Conservation (phyloP, 495 filamentous ascomycete genomes). For the Chaetomium tenue region DNA sequence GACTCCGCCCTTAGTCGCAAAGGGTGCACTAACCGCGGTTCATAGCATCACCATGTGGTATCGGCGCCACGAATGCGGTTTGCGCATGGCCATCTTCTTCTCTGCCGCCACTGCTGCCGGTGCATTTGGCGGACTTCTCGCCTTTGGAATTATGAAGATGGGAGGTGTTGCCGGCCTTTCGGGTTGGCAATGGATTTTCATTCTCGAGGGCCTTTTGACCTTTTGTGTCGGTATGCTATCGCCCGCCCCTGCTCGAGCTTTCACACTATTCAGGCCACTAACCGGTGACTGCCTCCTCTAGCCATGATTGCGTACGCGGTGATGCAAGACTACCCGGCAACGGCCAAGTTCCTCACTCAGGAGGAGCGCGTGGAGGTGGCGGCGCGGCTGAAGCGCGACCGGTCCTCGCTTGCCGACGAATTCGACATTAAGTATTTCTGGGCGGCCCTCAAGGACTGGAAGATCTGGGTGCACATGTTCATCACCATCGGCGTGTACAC, state of each 20-base stretch:
- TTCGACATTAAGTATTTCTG: constrained; percentile 73
- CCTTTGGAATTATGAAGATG: constrained; percentile 67
- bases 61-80: constrained; percentile 59
- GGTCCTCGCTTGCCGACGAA: constrained; percentile 73
- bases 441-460: constrained; percentile 72
- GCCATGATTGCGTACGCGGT: constrained; percentile 66
- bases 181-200: constrained; percentile 79
- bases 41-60: constrained; percentile 68
- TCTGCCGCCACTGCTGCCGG: constrained; percentile 74
- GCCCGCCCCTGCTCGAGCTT: neutral
- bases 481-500: constrained; percentile 52
- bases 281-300: neutral
- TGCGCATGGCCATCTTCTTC: constrained; percentile 78
- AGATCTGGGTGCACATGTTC: constrained; percentile 62
- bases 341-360: constrained; percentile 67
- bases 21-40: neutral
- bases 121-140: constrained; percentile 75
- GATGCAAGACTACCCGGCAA: constrained; percentile 76
- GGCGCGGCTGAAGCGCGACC: constrained; percentile 63
- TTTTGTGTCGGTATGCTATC: constrained; percentile 49
- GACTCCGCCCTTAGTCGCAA: neutral
- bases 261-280: neutral
- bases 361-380: constrained; percentile 66
- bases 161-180: constrained; percentile 58
- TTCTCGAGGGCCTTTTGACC: constrained; percentile 67